Evolutionary conservation across 192 early-diverging fungal species (phyloP).

Genomic region (Backusella liffmaniae): DNA sequence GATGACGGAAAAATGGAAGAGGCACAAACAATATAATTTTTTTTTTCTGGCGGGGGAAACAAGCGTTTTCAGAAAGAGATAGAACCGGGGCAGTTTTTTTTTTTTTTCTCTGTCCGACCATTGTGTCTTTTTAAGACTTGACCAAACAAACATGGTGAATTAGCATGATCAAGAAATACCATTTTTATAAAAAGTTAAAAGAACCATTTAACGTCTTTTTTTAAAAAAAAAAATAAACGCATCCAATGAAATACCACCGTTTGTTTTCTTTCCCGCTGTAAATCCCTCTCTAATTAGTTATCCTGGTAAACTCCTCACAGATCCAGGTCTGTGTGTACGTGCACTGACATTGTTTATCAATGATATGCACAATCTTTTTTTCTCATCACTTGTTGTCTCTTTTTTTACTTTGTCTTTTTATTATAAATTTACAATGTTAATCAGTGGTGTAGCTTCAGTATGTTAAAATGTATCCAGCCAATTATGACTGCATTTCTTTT

Average conservation of each 20-base stretch:
- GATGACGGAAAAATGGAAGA: not conserved
- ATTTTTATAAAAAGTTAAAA: constrained; percentile 1
- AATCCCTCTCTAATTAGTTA: not conserved
- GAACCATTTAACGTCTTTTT: not conserved
- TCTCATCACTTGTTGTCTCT: too few relatives aligned
- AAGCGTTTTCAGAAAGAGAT: not conserved
- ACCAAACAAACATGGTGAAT: not conserved
- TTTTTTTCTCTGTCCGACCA: not conserved
- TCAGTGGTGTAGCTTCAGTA: not conserved
- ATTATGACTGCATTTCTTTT: too few relatives aligned
- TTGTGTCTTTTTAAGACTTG: constrained; percentile 3
- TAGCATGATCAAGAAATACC: not conserved
- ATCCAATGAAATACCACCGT: not conserved
- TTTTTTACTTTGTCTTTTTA: not conserved
- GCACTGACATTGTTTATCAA: not conserved
- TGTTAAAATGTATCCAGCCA: too few relatives aligned
- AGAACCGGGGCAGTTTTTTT: not conserved
- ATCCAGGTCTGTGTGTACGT: not conserved
- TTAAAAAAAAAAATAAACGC: not conserved
- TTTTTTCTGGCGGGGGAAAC: not conserved
- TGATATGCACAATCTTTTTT: not conserved
- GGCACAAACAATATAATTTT: not conserved
- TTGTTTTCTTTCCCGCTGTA: not conserved
- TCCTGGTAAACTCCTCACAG: not conserved
- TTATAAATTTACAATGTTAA: not conserved